phyloP scores from a whole-genome alignment of 2,329 filamentous ascomycete genomes.

The Epichloe sylvatica region DNA sequence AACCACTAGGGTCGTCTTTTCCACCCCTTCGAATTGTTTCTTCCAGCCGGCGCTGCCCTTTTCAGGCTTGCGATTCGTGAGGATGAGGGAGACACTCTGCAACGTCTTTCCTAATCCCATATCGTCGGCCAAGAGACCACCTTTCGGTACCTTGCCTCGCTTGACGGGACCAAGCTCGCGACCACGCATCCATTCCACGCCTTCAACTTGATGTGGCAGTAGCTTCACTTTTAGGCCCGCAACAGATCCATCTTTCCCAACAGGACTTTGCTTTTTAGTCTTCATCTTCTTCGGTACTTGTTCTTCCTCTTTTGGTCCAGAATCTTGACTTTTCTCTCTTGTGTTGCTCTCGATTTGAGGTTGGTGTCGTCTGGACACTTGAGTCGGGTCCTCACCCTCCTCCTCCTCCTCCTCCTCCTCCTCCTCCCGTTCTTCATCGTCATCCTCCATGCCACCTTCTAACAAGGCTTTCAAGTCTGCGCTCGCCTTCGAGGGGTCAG shows the following conservation, averaged over 20 bases:
- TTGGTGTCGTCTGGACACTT: background rate
- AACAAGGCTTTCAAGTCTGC: slow-evolving; percentile 71
- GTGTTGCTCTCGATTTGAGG: background rate
- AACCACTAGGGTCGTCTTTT: slow-evolving; percentile 77
- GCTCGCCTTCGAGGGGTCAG: slow-evolving; percentile 56
- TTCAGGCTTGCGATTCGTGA: slow-evolving; percentile 61
- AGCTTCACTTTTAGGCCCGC: slow-evolving; percentile 78
- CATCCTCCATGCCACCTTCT: slow-evolving; percentile 67
- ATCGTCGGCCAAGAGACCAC: slow-evolving; percentile 90
- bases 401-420: background rate
- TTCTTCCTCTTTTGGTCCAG: slow-evolving; percentile 7
- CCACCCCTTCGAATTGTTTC: slow-evolving; percentile 53
- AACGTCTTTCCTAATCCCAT: slow-evolving; percentile 97
- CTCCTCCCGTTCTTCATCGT: slow-evolving; percentile 32
- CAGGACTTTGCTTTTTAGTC: slow-evolving; percentile 5
- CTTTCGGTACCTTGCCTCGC: slow-evolving; percentile 69
- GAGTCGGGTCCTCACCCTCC: background rate
- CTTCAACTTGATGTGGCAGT: slow-evolving; percentile 85
- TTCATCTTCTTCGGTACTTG: slow-evolving; percentile 11
- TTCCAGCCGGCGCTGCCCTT: slow-evolving; percentile 46
- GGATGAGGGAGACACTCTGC: slow-evolving; percentile 77
- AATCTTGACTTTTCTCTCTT: slow-evolving; percentile 8
- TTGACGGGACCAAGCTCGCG: slow-evolving; percentile 80
- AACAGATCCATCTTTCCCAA: slow-evolving; percentile 37
- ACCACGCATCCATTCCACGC: slow-evolving; percentile 87